A percentile compares a stretch with the other conserved stretches of the same genome.
Conservation (phyloP, 306 rosid genomes). For the Prunus davidiana region DNA sequence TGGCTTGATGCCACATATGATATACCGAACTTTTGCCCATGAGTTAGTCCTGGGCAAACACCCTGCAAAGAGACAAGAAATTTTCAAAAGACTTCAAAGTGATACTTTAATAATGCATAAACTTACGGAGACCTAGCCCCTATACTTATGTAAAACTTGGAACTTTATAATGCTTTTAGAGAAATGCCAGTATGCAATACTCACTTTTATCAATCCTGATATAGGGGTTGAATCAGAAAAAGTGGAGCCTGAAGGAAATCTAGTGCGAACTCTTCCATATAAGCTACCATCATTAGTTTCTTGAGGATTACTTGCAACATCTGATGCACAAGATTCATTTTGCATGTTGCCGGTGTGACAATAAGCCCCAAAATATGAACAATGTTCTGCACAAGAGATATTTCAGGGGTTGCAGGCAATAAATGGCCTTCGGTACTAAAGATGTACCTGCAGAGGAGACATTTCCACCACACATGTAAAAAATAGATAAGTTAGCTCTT, state of each 20-base stretch:
- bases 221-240: conserved; percentile 41
- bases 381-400: conserved; percentile 69
- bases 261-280: conserved; percentile 36
- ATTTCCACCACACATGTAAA: conserved; percentile 9
- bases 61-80: conserved; percentile 58
- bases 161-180: too few relatives aligned
- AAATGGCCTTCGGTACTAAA: conserved; percentile 98
- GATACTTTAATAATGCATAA: not conserved
- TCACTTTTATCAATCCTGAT: conserved; percentile 80
- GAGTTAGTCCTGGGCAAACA: conserved; percentile 75
- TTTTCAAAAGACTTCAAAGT: not conserved
- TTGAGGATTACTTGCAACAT: conserved; percentile 44
- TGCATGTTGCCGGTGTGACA: conserved; percentile 51
- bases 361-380: conserved; percentile 76
- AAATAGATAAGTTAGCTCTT: not conserved
- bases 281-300: conserved; percentile 57
- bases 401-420: conserved; percentile 86
- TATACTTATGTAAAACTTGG: not conserved
- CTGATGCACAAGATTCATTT: conserved; percentile 36
- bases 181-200: conserved; percentile 4
- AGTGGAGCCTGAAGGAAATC: conserved; percentile 40
- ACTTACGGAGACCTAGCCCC: not conserved
- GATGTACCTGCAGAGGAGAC: conserved; percentile 54
- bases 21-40: conserved; percentile 74
- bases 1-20: conserved; percentile 37